A percentile compares a stretch with the other conserved stretches of the same genome.
Conservation (phyloP, 345 rosid species). For the Bruguiera gymnorhiza region DNA sequence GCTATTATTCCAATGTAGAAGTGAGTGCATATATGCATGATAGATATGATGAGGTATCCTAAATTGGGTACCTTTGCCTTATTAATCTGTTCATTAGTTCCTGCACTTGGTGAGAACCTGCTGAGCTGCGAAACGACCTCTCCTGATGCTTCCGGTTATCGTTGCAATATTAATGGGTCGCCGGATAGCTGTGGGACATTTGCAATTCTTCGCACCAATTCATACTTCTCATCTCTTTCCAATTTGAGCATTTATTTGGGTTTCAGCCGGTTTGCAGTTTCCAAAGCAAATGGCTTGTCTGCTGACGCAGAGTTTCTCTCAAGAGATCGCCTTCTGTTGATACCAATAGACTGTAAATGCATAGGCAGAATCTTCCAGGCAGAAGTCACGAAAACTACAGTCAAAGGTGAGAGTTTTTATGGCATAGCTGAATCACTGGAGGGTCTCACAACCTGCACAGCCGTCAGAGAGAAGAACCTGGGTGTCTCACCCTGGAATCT, state of each 20-base stretch:
- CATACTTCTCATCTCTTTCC: constrained; percentile 53
- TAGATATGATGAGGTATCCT: constrained; percentile 30
- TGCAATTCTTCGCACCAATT: constrained; percentile 50
- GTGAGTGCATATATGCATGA: constrained; percentile 34
- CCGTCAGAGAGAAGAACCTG: constrained; percentile 52
- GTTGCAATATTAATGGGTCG: constrained; percentile 36
- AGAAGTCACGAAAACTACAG: constrained; percentile 38
- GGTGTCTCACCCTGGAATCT: constrained; percentile 44
- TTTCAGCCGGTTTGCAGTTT: constrained; percentile 35
- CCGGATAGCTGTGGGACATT: constrained; percentile 48
- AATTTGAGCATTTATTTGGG: constrained; percentile 60
- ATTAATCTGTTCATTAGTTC: constrained; percentile 31
- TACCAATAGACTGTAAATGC: constrained; percentile 68
- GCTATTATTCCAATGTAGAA: constrained; percentile 14
- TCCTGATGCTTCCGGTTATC: constrained; percentile 48
- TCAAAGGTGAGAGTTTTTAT: constrained; percentile 58
- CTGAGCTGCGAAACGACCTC: constrained; percentile 46
- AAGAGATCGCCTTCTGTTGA: constrained; percentile 41
- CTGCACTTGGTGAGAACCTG: constrained; percentile 40
- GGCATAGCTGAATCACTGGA: constrained; percentile 56
- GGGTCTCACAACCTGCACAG: constrained; percentile 70
- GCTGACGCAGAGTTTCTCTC: constrained; percentile 50
- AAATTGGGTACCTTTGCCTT: constrained; percentile 42
- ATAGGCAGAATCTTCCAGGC: constrained; percentile 54
- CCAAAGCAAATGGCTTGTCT: constrained; percentile 49